phyloP scores from a whole-genome alignment of 257 asterid species.

The Ligustrum vulgare region DNA sequence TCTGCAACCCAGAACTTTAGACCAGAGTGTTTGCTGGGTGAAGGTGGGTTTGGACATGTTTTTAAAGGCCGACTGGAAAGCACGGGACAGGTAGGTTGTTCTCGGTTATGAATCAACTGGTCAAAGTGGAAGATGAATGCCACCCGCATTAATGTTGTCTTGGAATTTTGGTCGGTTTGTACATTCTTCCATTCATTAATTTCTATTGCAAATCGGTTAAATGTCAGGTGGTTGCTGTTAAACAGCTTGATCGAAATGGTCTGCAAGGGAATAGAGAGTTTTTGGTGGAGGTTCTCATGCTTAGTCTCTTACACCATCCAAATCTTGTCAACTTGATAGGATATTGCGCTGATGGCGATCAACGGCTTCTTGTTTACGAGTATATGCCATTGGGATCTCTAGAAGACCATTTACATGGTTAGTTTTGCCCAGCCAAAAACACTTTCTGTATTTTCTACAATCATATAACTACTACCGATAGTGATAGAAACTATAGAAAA shows the following conservation, averaged over 20 bases:
- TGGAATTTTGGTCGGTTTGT: neutral
- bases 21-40: conserved; percentile 78
- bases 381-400: conserved; percentile 95
- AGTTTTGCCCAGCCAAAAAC: conserved; percentile 24
- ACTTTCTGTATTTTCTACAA: conserved; percentile 9
- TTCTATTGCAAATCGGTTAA: conserved; percentile 1
- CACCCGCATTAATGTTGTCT: neutral
- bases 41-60: conserved; percentile 98
- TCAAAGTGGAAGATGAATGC: neutral
- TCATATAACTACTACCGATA: neutral
- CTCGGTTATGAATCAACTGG: neutral
- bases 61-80: conserved; percentile 75
- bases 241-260: conserved; percentile 91
- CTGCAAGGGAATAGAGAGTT: conserved; percentile 95
- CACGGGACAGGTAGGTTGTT: conserved; percentile 73
- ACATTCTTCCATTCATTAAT: conserved; percentile 7
- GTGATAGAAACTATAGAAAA: neutral
- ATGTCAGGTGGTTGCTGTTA: conserved; percentile 90
- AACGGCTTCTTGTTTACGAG: conserved; percentile 93
- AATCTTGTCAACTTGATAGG: conserved; percentile 97
- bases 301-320: conserved; percentile 88
- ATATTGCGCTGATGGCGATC: conserved; percentile 98
- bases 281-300: conserved; percentile 99
- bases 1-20: conserved; percentile 82
- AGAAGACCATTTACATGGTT: conserved; percentile 98